These are phyloP conservation scores for Anacardium occidentale DNA, from an alignment of 345 rosid genomes.

Conservation along the genomic window DNA sequence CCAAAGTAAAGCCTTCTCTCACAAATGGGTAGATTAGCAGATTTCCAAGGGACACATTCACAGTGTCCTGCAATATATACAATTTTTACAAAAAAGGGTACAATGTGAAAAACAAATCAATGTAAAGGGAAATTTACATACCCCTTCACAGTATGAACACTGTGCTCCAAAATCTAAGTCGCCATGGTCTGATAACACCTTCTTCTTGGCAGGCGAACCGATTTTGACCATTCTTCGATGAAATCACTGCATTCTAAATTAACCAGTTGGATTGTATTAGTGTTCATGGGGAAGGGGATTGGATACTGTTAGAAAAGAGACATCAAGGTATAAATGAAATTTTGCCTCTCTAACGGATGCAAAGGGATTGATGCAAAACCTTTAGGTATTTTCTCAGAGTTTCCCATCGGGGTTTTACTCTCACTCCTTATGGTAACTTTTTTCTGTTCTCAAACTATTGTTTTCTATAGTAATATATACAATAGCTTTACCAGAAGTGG, in stretches of 20 bases:
- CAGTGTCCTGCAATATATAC: conserved; percentile 69
- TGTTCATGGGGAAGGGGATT: too few species aligned
- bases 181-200: conserved; percentile 51
- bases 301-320: too few species aligned
- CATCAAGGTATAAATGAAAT: too few species aligned
- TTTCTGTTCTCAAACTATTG: too few species aligned
- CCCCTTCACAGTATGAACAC: conserved; percentile 79
- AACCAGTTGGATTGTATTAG: background rate
- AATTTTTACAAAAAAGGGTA: background rate
- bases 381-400: too few species aligned
- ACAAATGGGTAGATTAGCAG: conserved; percentile 90
- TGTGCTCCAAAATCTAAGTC: conserved; percentile 38
- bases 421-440: too few species aligned
- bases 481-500: too few species aligned
- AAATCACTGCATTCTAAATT: conserved; percentile 58
- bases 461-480: too few species aligned
- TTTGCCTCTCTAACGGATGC: too few species aligned
- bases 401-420: too few species aligned
- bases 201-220: conserved; percentile 67
- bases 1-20: conserved; percentile 73
- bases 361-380: too few species aligned
- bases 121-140: conserved; percentile 8
- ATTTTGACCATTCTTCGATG: conserved; percentile 93
- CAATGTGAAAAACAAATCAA: too few species aligned
- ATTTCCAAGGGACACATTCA: conserved; percentile 88